Percentiles rank a stretch among this genome's conserved stretches.
Evolutionary conservation across 305 asterid genomes (phyloP).

Genomic region (Salvia sclarea): DNA sequence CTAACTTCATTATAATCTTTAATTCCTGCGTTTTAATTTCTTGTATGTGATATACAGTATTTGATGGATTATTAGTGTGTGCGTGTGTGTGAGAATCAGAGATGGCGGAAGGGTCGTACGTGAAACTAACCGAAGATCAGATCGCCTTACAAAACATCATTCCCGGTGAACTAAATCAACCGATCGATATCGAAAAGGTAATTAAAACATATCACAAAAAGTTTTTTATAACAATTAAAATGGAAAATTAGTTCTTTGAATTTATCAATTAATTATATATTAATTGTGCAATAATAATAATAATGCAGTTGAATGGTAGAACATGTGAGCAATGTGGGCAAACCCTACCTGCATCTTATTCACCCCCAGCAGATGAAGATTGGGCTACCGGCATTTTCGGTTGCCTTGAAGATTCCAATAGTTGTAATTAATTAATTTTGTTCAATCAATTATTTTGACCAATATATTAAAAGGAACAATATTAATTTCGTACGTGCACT

Average conservation of each 20-base stretch:
- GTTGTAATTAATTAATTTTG: constrained; percentile 41
- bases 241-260: no score
- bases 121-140: constrained; percentile 66
- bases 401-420: constrained; percentile 60
- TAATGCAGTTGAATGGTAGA: constrained; percentile 43
- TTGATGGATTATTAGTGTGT: not conserved
- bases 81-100: not conserved
- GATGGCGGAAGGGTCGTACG: constrained; percentile 69
- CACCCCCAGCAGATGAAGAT: constrained; percentile 77
- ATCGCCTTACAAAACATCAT: constrained; percentile 53
- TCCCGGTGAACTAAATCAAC: constrained; percentile 84
- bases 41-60: no score
- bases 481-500: not conserved
- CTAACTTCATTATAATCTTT: no score
- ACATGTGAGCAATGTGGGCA: constrained; percentile 79
- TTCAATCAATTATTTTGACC: not conserved
- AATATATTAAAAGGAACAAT: no score
- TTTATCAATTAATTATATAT: no score
- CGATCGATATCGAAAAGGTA: constrained; percentile 68
- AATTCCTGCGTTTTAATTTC: no score
- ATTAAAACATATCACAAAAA: not conserved
- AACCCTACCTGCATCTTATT: constrained; percentile 53
- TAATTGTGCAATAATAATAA: no score
- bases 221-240: no score
- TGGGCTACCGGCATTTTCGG: constrained; percentile 74